These are phyloP conservation scores for Paecilomyces variotii DNA, from an alignment of 2,329 filamentous ascomycete genomes.

Conservation along the genomic window DNA sequence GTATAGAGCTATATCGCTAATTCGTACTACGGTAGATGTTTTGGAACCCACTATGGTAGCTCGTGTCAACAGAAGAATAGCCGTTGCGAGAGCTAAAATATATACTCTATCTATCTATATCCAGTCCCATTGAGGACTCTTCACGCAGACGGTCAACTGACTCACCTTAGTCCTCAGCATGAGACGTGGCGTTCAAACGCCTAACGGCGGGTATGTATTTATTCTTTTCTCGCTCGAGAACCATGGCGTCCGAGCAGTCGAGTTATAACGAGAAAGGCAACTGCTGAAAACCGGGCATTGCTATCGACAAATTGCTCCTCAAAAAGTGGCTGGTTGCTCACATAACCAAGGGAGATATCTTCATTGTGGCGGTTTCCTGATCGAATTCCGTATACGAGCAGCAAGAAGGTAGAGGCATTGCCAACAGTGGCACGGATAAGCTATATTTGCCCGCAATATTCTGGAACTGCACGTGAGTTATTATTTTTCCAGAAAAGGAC, in stretches of 20 bases:
- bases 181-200: background rate
- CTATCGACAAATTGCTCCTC: background rate
- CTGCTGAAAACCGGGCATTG: background rate
- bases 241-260: background rate
- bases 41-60: background rate
- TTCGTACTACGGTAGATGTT: background rate
- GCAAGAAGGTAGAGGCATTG: background rate
- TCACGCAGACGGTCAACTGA: background rate
- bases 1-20: background rate
- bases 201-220: background rate
- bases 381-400: background rate
- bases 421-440: background rate
- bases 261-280: background rate
- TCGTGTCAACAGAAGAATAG: background rate
- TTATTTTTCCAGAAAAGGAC: background rate
- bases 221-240: background rate
- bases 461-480: background rate
- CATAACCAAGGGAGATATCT: background rate
- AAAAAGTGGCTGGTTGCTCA: background rate
- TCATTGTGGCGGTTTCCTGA: background rate
- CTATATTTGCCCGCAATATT: background rate
- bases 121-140: background rate
- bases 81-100: background rate
- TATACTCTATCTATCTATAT: background rate
- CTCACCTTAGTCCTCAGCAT: background rate